Evolutionary conservation across 1,284 basidiomycete genomes (phyloP).

Genomic region (Puccinia horiana): DNA sequence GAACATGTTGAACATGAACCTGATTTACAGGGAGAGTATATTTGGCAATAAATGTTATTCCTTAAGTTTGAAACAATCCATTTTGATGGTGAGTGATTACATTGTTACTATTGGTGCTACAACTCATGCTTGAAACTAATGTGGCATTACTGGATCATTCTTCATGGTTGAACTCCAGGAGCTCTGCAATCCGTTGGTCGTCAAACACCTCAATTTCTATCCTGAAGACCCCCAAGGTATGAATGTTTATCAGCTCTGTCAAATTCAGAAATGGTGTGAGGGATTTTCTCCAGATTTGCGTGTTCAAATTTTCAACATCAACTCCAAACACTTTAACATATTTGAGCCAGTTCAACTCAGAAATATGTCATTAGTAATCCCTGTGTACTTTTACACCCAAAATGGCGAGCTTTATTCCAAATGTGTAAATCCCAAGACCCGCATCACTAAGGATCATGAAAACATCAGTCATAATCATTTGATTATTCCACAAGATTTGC

Average conservation of each 20-base stretch:
- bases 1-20: too few relatives aligned
- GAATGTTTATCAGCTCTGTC: background rate
- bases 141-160: too few relatives aligned
- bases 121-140: background rate
- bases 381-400: background rate
- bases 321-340: background rate
- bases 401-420: background rate
- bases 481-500: background rate
- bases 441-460: background rate
- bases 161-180: background rate
- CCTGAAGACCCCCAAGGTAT: background rate
- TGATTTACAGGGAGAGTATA: too few relatives aligned
- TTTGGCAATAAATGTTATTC: conserved; percentile 12
- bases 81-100: background rate
- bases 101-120: background rate
- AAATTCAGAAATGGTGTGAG: too few relatives aligned
- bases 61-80: background rate
- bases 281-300: background rate
- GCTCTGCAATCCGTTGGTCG: background rate
- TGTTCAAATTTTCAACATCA: background rate
- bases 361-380: background rate
- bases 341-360: too few relatives aligned
- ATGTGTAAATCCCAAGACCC: background rate
- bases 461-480: background rate
- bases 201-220: background rate